Evolutionary conservation across 1,284 basidiomycete genomes (phyloP), one percentile per base, ranked within the genome.

Genomic region (Pyrrhoderma lamaoense): DNA sequence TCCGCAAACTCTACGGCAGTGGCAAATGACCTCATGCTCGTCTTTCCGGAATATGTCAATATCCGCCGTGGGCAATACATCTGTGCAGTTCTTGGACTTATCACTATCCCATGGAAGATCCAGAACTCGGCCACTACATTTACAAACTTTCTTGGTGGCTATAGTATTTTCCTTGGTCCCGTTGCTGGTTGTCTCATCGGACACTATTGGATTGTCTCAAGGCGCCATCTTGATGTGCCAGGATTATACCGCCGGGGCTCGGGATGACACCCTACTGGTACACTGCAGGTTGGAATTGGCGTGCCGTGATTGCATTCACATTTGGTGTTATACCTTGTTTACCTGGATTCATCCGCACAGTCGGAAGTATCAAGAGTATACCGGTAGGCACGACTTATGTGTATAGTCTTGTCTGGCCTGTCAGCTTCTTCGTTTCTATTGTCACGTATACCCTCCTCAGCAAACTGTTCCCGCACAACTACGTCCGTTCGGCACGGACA

Each of bases 11-110:
- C 46, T 4, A 47, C 46, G 5, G 46, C 46, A 18, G 46, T 47
- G 4, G 46, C 46, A 14, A 47, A 47, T 23, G 46, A 47, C 35
- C 46, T 47, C 27, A 47, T 47, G 46, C 18, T 47, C 11, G 34
- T 51, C 14, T 51, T 51, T 23, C 49, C 42, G 11, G 42, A 38
- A 16, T 51, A 44, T 16, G 38, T 45, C n/a, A 51, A 44, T 23
- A 38, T 51, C 18, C 49, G 49, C 18, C 42, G 43, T 25, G 49
- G 49, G 21, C 49, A 51, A 23, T 51, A 45, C 13, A 45, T 51
- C 14, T 51, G 49, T 25, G 42, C 42, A 18, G 18, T 44, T n/a
- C 43, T 51, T 35, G 49, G 43, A 5, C 42, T 51, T n/a, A 36
- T 31, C 9, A 51, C 42, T 36, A 21, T 44, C 34, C 49, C 49